A percentile compares a stretch with the other conserved stretches of the same genome.
phyloP scores from a whole-genome alignment of 176 grass and related monocot genomes.

The Oryza coarctata region DNA sequence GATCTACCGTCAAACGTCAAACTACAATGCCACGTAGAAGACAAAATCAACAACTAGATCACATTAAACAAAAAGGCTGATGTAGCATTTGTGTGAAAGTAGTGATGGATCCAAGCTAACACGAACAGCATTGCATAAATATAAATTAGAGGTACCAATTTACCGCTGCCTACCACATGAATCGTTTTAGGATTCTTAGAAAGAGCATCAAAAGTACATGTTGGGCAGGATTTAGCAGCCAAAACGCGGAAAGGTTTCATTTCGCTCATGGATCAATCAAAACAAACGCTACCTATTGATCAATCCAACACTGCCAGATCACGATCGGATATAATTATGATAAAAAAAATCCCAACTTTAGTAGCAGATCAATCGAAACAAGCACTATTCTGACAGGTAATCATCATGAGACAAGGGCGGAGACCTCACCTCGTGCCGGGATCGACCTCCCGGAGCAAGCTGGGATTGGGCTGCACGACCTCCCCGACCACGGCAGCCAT shows the following conservation, averaged over 20 bases:
- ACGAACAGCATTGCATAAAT: neutral
- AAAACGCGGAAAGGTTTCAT: neutral
- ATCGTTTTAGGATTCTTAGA: neutral
- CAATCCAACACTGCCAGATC: neutral
- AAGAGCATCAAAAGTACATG: neutral
- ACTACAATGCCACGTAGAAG: neutral
- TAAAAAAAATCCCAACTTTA: neutral
- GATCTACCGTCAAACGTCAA: neutral
- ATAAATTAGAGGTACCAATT: neutral
- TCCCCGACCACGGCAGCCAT: constrained; percentile 55
- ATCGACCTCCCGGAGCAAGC: constrained; percentile 79
- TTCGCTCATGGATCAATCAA: neutral
- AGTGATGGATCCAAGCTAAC: constrained; percentile 9
- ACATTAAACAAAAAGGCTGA: constrained; percentile 4
- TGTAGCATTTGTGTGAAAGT: neutral
- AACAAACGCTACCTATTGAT: neutral
- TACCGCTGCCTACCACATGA: neutral
- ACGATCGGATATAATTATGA: constrained; percentile 3
- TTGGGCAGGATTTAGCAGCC: neutral
- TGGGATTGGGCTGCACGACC: constrained; percentile 56
- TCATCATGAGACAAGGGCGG: neutral
- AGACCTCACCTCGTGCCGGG: constrained; percentile 77
- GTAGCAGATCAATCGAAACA: neutral
- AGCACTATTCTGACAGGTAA: neutral
- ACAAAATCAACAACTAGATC: constrained; percentile 30